Evolutionary conservation across 2,329 filamentous ascomycete genomes (phyloP).

Genomic region (Neofusicoccum kwambonambiense): DNA sequence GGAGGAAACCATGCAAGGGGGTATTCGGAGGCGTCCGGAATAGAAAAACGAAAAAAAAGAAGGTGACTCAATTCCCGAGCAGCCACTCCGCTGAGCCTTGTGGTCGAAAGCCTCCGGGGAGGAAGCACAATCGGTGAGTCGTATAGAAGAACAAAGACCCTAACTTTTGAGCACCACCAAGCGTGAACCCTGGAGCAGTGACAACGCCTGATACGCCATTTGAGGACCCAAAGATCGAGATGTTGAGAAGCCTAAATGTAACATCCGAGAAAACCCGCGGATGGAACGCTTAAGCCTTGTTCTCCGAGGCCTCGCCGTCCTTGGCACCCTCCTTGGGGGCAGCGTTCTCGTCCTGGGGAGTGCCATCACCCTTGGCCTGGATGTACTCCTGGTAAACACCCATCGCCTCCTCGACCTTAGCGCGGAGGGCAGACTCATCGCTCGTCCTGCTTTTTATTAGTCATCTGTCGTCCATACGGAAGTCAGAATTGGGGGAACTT

Average conservation of each 20-base stretch:
- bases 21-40: constrained; percentile 14
- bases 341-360: constrained; percentile 30
- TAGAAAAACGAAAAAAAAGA: constrained; percentile 5
- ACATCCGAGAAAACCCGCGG: neutral
- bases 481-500: constrained; percentile 51
- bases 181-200: constrained; percentile 3
- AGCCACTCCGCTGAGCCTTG: neutral
- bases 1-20: constrained; percentile 15
- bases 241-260: constrained; percentile 5
- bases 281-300: constrained; percentile 37
- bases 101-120: neutral
- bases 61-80: neutral
- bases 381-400: constrained; percentile 98
- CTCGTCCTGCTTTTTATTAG: constrained; percentile 65
- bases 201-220: constrained; percentile 19
- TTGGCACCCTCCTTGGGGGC: constrained; percentile 45
- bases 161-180: constrained; percentile 19
- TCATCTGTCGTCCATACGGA: constrained; percentile 14
- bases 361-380: constrained; percentile 68
- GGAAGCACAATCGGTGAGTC: neutral
- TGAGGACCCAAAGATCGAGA: constrained; percentile 4
- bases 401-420: constrained; percentile 97
- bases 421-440: constrained; percentile 82
- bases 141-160: neutral
- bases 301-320: constrained; percentile 44